Base-by-base conservation (phyloP, 2,329 filamentous ascomycete species). In the Hymenoscyphus fraxineus region DNA sequence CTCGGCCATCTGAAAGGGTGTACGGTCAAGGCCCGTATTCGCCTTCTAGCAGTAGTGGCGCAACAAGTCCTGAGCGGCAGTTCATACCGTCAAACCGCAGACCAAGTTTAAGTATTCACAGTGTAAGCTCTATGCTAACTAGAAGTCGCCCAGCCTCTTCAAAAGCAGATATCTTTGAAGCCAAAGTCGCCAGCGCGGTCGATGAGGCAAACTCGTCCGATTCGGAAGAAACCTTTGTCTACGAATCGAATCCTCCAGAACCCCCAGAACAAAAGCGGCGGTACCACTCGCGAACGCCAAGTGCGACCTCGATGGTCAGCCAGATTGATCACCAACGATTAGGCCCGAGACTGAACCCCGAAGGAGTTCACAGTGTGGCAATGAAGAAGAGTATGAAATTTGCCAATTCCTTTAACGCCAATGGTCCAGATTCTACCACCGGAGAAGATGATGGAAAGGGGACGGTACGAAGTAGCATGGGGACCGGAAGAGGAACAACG, bases 341-440 rank as follows among this genome's bases (percentile, higher is more conserved):
- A 62, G 75, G 78, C 73, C 60, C 75, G 74, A 63, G 74, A 74
- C 86, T 85, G n/a, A 88, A 92, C 35, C 80, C 91, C 72, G 90
- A 93, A 64, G 83, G 80, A 58, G 80, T 83, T 61, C 85, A 86
- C 64, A 83, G 83, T 60, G 81, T 90, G 19, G 84, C 85, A 9
- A 85, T 89, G 70, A 97, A 96, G 79, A 93, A 92, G 80, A 96
- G 90, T 78, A 97, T 97, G 92, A 98, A 97, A 74, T 98, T 98
- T 74, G 90, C 91, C 64, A 94, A 92, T 76, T 87, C 89, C 1
- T 73, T 60, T 92, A 91, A 76, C 88, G 87, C 83, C 68, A 86
- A 85, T 67, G 82, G 80, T 66, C 78, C 81, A 19, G 73, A 76
- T n/a, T 65, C 67, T 6, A 65, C 68, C 40, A 83, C 88, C 59